These are phyloP conservation scores for Ceratocystis ficicola DNA, from an alignment of 2,329 filamentous ascomycete genomes.

Conservation along the genomic window DNA sequence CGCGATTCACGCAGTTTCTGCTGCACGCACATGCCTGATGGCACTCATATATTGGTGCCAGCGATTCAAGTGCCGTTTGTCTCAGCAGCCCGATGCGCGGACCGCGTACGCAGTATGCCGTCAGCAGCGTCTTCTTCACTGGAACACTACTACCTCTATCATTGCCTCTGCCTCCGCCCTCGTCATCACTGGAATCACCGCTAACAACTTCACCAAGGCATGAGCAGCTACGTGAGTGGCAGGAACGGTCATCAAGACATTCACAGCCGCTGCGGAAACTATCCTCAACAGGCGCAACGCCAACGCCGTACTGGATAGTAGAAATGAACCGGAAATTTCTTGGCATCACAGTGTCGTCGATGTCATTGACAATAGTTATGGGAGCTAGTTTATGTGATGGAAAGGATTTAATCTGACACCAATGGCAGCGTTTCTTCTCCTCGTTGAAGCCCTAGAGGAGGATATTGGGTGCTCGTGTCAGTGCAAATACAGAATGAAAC, in stretches of 20 bases:
- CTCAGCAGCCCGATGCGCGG: conserved; percentile 41
- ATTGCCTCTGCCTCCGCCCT: conserved; percentile 25
- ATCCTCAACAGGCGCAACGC: conserved; percentile 46
- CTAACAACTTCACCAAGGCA: conserved; percentile 55
- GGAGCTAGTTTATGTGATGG: conserved; percentile 38
- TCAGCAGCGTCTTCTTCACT: conserved; percentile 29
- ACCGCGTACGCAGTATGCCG: conserved; percentile 53
- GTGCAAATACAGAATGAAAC: background rate
- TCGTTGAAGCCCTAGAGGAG: conserved; percentile 29
- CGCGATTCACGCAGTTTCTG: conserved; percentile 54
- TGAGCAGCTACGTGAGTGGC: conserved; percentile 54
- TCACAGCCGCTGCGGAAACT: conserved; percentile 58
- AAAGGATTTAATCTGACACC: conserved; percentile 48
- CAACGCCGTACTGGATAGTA: conserved; percentile 45
- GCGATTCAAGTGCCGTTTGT: conserved; percentile 40
- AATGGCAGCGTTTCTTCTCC: conserved; percentile 42
- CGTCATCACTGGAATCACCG: conserved; percentile 32
- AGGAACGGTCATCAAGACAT: conserved; percentile 50
- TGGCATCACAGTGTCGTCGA: conserved; percentile 46
- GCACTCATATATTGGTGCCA: conserved; percentile 65
- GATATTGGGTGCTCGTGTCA: background rate
- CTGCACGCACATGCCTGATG: conserved; percentile 58
- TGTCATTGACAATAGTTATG: conserved; percentile 52
- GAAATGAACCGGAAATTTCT: conserved; percentile 58
- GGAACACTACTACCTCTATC: conserved; percentile 14